Base-by-base conservation (phyloP, 345 rosid genomes). In the Hypericum androsaemum region DNA sequence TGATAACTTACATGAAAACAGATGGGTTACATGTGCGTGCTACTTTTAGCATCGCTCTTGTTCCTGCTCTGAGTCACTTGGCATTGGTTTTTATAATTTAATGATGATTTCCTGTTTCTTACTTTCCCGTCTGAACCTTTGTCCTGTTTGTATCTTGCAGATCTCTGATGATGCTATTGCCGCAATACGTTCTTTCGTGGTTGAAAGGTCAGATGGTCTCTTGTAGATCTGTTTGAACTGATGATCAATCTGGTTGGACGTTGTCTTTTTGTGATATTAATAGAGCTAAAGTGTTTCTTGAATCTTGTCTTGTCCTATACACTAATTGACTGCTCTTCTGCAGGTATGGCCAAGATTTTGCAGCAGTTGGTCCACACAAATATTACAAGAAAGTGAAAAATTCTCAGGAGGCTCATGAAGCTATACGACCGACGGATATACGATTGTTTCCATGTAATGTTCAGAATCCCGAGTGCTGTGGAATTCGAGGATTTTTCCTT, bases 381-480 rank as follows among this genome's bases (percentile, higher is more conserved):
- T 88, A 72, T 77, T 88, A 80, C 67, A 92, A 78, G 76, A 92
- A 83, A 74, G 95, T 92, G 63, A 92, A 92, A 72, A 92, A 92
- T 72, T 84, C 97, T 68, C 97, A 85, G 68, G 98, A 92, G 76
- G 95, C 98, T 60, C 98, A 92, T 71, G 98, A 92, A 81, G 98
- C 98, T 66, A 81, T 92, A 64, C 80, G 98, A 70, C 98, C 98
- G 55, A 92, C 98, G 43, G 73, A 77, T 74, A 71, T 85, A 53
- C 67, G 72, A 73, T 73, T 84, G 62, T 71, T 83, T 51, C 98
- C 98, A 22, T 84, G 98, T 92, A 80, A 64, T 22, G 32, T 22
- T 22, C 32, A 1, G 32, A 22, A 22, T 22, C 32, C 4, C 4
- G 32, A 22, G 1, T 22, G 1, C 4, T 22, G 4, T 22, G 32